A percentile compares a stretch with the other conserved stretches of the same genome.
Evolutionary conservation across 2,329 filamentous ascomycete genomes (phyloP).

Genomic region (Aspergillus quadrilineatus): DNA sequence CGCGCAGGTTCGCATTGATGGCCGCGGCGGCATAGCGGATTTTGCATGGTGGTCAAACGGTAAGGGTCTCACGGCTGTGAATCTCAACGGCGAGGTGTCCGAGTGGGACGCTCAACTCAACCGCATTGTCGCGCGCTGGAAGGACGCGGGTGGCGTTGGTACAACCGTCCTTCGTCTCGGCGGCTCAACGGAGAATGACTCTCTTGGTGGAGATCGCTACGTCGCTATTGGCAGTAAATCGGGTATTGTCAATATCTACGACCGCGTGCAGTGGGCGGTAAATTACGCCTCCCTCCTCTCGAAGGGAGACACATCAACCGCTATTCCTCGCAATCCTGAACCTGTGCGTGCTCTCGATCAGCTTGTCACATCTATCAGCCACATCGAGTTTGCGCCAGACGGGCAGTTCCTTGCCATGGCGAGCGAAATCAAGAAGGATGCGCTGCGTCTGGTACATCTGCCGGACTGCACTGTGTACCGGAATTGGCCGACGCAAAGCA

Average conservation of each 20-base stretch:
- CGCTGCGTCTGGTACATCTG: conserved; percentile 75
- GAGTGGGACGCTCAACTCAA: conserved; percentile 75
- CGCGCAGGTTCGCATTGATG: conserved; percentile 76
- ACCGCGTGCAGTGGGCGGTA: conserved; percentile 64
- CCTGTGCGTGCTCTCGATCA: conserved; percentile 77
- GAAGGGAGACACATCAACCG: conserved; percentile 28
- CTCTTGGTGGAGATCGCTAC: conserved; percentile 76
- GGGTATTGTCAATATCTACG: conserved; percentile 92
- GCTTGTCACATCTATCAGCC: conserved; percentile 79
- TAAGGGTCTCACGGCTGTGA: conserved; percentile 75
- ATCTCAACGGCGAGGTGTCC: conserved; percentile 83
- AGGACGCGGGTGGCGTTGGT: conserved; percentile 83
- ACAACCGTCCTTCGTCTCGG: conserved; percentile 81
- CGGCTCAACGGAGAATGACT: conserved; percentile 37
- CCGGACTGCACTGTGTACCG: conserved; percentile 90
- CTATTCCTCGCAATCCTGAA: conserved; percentile 65
- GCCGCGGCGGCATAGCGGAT: conserved; percentile 79
- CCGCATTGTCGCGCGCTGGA: conserved; percentile 77
- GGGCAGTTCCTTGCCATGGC: conserved; percentile 86
- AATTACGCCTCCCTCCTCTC: conserved; percentile 36
- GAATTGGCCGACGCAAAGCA: conserved; percentile 94
- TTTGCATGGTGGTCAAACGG: conserved; percentile 91
- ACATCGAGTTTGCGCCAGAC: conserved; percentile 79
- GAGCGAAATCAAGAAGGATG: conserved; percentile 83
- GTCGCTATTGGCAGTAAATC: conserved; percentile 81